Evolutionary conservation across 345 rosid genomes (phyloP), one percentile per base, ranked within the genome.

Genomic region (Linum trigynum): DNA sequence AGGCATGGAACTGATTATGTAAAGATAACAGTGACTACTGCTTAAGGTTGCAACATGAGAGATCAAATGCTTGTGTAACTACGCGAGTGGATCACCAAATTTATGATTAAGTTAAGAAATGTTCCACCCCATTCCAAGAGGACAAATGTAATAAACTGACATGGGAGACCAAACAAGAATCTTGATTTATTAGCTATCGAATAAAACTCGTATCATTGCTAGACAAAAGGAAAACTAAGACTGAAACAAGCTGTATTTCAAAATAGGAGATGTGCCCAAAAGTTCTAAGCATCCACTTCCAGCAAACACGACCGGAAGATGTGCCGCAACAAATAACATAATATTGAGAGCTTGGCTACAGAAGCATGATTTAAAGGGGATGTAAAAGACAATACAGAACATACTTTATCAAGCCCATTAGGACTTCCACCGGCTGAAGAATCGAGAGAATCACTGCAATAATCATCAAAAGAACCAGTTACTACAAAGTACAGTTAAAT

Each of bases 391-490:
- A 38, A 65, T 55, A 59, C 39, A 57, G 53, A 57, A 74, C 82
- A 59, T 79, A 92, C 98, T 81, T 82, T 86, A 73, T 75, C 77
- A 64, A 77, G 77, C 68, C 78, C 78, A 45, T 69, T 76, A 71
- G 68, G 74, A 53, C 48, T 81, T 73, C 72, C 75, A 57, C 76
- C 82, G 77, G 78, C 39, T 74, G 72, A 71, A 60, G 69, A 79
- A 71, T 76, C 81, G 65, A 45, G 56, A 70, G 83, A 53, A 67
- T 38, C 72, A 67, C 95, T 89, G 87, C 71, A 76, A 78, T 38
- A 68, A 81, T 71, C 40, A 41, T 48, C 61, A 74, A 64, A 38
- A 56, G 17, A 48, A 32, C 53, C 65, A 65, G 67, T 70, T 68
- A 68, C 45, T 69, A 64, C 38, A 62, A 67, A 17, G 59, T 37